Percentiles rank a stretch among this genome's conserved stretches.
Evolutionary conservation across 2,329 filamentous ascomycete species (phyloP).

Genomic region (Pseudogymnoascus sp.): DNA sequence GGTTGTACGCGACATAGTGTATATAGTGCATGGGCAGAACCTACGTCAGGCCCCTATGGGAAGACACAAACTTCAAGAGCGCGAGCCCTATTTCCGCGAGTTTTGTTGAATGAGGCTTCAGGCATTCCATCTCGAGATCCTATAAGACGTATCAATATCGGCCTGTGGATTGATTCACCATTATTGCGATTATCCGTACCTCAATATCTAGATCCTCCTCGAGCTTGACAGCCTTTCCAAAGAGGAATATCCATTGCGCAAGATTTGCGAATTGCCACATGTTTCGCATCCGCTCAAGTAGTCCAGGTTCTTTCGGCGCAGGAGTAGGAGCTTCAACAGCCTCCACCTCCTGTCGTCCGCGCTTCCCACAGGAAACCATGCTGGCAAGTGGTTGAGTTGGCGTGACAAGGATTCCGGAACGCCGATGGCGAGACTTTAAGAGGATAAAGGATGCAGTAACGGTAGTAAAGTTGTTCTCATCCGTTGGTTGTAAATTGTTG

Average conservation of each 20-base stretch:
- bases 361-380: slow-evolving; percentile 42
- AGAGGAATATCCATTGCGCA: slow-evolving; percentile 87
- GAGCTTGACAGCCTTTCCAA: slow-evolving; percentile 83
- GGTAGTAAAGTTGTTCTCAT: slow-evolving; percentile 4
- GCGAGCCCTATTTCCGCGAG: slow-evolving; percentile 76
- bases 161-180: neutral
- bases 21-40: slow-evolving; percentile 28
- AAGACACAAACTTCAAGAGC: slow-evolving; percentile 86
- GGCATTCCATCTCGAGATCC: slow-evolving; percentile 83
- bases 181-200: slow-evolving; percentile 41
- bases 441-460: neutral
- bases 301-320: slow-evolving; percentile 23
- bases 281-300: slow-evolving; percentile 66
- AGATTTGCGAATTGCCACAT: slow-evolving; percentile 95
- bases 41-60: slow-evolving; percentile 84
- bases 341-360: slow-evolving; percentile 38
- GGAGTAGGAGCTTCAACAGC: slow-evolving; percentile 15
- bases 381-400: slow-evolving; percentile 10
- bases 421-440: neutral
- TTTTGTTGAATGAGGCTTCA: slow-evolving; percentile 67
- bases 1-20: slow-evolving; percentile 1
- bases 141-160: slow-evolving; percentile 32
- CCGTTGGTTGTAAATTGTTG: neutral
- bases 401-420: neutral
- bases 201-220: slow-evolving; percentile 84